A percentile compares a stretch with the other conserved stretches of the same genome.
Conservation (phyloP, 345 rosid genomes). For the Rhizophora apiculata region DNA sequence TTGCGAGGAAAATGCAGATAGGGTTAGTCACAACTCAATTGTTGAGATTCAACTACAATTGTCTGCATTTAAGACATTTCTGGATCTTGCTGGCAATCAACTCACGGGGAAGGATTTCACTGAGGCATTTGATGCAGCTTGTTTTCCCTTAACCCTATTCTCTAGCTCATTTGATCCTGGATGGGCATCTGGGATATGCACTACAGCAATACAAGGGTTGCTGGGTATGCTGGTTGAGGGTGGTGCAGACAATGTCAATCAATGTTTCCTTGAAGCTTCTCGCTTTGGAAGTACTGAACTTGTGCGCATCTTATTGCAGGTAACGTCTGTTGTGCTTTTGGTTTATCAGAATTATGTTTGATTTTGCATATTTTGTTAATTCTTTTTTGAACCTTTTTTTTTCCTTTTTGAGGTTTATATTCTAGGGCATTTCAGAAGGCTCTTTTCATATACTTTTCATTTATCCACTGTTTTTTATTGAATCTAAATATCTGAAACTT, state of each 20-base stretch:
- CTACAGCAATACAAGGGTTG: slow-evolving; percentile 80
- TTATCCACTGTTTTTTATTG: too few species aligned
- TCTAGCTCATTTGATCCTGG: slow-evolving; percentile 90
- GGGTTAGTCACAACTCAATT: slow-evolving; percentile 57
- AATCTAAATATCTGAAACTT: too few species aligned
- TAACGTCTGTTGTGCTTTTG: slow-evolving; percentile 13
- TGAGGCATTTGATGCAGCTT: slow-evolving; percentile 98
- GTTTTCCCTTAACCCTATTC: slow-evolving; percentile 91
- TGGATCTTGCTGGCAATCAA: slow-evolving; percentile 84
- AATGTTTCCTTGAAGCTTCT: slow-evolving; percentile 98
- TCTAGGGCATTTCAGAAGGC: too few species aligned
- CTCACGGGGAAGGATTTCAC: slow-evolving; percentile 97
- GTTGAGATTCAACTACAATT: slow-evolving; percentile 89
- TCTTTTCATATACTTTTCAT: too few species aligned
- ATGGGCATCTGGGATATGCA: slow-evolving; percentile 93
- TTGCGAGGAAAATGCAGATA: slow-evolving; percentile 59
- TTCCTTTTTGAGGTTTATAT: neutral
- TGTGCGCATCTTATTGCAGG: slow-evolving; percentile 91
- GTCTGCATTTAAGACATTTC: slow-evolving; percentile 83
- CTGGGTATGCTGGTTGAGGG: slow-evolving; percentile 90
- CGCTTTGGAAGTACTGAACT: slow-evolving; percentile 98
- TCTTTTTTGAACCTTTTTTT: slow-evolving; percentile 26
- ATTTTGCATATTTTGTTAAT: neutral
- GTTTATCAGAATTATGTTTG: neutral
- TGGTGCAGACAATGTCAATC: slow-evolving; percentile 92